Percentiles rank a stretch among this genome's conserved stretches.
Evolutionary conservation across 2,329 filamentous ascomycete species (phyloP).

Genomic region (Sclerotiophoma versabilis): DNA sequence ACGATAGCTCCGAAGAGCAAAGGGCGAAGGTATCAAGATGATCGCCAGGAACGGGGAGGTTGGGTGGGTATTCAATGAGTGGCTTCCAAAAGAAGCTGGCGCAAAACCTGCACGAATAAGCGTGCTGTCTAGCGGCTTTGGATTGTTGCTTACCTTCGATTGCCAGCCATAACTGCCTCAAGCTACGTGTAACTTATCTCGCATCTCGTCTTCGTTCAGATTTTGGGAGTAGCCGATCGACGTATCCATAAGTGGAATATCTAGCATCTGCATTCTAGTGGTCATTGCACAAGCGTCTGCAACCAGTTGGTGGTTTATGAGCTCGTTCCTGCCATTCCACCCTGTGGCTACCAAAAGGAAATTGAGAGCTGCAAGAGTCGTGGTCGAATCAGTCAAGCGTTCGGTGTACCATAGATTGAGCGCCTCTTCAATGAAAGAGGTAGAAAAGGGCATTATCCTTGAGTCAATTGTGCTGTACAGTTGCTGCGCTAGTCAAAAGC

Average conservation of each 20-base stretch:
- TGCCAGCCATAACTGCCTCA: constrained; percentile 13
- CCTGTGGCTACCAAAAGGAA: constrained; percentile 7
- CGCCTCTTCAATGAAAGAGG: constrained; percentile 10
- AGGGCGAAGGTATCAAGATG: background rate
- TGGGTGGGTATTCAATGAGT: constrained; percentile 1
- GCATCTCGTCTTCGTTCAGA: constrained; percentile 1
- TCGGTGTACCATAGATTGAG: constrained; percentile 13
- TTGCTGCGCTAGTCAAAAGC: constrained; percentile 12
- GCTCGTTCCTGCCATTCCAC: constrained; percentile 4
- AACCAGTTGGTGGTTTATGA: constrained; percentile 6
- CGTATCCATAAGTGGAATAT: background rate
- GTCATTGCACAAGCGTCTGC: constrained; percentile 15
- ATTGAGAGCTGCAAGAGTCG: constrained; percentile 13
- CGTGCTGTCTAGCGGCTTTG: background rate
- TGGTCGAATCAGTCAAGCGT: constrained; percentile 7
- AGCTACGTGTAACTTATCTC: constrained; percentile 2
- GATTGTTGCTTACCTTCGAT: constrained; percentile 1
- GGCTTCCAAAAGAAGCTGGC: constrained; percentile 9
- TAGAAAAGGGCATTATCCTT: background rate
- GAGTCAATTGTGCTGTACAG: constrained; percentile 5
- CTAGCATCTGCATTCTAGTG: constrained; percentile 8
- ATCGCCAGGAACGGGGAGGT: constrained; percentile 3
- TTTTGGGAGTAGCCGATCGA: background rate
- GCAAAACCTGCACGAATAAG: constrained; percentile 1
- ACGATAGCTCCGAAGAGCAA: too few species aligned